phyloP scores from a whole-genome alignment of 2,329 filamentous ascomycete genomes.

The Pseudocercospora fijiensis region DNA sequence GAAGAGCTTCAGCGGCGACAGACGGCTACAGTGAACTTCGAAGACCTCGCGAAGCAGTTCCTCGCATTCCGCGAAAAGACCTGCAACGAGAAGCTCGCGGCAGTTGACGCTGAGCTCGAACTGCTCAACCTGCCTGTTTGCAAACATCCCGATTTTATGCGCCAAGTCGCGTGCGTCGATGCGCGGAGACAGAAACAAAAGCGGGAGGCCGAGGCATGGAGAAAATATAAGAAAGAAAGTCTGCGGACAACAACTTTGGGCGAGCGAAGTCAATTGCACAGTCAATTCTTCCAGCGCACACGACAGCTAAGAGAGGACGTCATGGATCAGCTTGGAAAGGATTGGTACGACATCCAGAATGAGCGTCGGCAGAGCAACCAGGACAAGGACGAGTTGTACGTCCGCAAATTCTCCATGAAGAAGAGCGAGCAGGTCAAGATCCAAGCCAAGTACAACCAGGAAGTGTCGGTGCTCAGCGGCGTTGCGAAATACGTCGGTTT shows the following conservation, averaged over 20 bases:
- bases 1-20: slow-evolving; percentile 50
- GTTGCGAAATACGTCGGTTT: slow-evolving; percentile 95
- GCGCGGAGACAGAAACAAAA: slow-evolving; percentile 78
- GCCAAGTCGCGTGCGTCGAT: slow-evolving; percentile 84
- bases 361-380: slow-evolving; percentile 78
- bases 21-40: slow-evolving; percentile 46
- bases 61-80: slow-evolving; percentile 80
- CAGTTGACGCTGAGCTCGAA: slow-evolving; percentile 68
- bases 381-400: slow-evolving; percentile 76
- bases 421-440: slow-evolving; percentile 76
- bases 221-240: slow-evolving; percentile 70
- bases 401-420: slow-evolving; percentile 75
- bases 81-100: slow-evolving; percentile 82
- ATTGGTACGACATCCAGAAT: slow-evolving; percentile 90
- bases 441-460: slow-evolving; percentile 88
- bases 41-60: slow-evolving; percentile 84
- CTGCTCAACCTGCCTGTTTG: slow-evolving; percentile 59
- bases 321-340: slow-evolving; percentile 76
- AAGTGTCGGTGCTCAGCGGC: slow-evolving; percentile 86
- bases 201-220: slow-evolving; percentile 69
- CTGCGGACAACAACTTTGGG: slow-evolving; percentile 74
- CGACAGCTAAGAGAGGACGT: slow-evolving; percentile 79
- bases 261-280: slow-evolving; percentile 79
- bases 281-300: slow-evolving; percentile 84
- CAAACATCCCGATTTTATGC: slow-evolving; percentile 86